Base-by-base conservation (phyloP, 345 rosid species). In the Raphanus sativus region DNA sequence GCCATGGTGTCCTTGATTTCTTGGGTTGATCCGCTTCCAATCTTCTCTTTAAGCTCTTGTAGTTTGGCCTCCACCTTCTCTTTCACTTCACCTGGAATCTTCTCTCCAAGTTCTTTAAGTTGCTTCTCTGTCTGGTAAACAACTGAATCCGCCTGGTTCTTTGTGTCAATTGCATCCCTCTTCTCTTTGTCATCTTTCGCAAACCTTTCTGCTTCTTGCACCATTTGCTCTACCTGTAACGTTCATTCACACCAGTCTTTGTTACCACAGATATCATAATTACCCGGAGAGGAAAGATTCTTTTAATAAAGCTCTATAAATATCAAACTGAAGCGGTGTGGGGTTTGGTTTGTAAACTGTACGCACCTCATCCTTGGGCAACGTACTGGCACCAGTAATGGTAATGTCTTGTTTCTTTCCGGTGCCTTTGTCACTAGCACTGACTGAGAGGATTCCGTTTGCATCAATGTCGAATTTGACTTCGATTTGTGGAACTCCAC, bases 281-380 rank as follows among this genome's bases (percentile, higher is more conserved):
- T 1, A 24, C 0, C 0, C 0, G 2, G 9, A 45, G 25, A 55
- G 1, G 0, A 58, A 74, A 15, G 13, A 28, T 6, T n/a, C 4
- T 26, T 5, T 2, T 15, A 48, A 26, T 8, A n/a, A 52, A 9
- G 16, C 28, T 8, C 28, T 72, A 2, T 28, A 21, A 10, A 29
- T 5, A 48, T 13, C 16, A 50, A 60, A 11, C 0, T 3, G 17
- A 42, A 68, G 10, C 48, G 45, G 42, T 4, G 33, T 65, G n/a
- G n/a, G n/a, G n/a, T n/a, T n/a, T n/a, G n/a, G n/a, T n/a, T n/a
- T n/a, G n/a, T n/a, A n/a, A n/a, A n/a, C n/a, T n/a, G n/a, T n/a
- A n/a, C n/a, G n/a, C n/a, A 94, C 98, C 97, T 94, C 98, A 12
- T 94, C 97, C 58, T 65, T 90, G 16, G 98, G 98, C 81, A 94